These are phyloP conservation scores for Neonectria faginata DNA, from an alignment of 2,329 filamentous ascomycete species.

Conservation along the genomic window DNA sequence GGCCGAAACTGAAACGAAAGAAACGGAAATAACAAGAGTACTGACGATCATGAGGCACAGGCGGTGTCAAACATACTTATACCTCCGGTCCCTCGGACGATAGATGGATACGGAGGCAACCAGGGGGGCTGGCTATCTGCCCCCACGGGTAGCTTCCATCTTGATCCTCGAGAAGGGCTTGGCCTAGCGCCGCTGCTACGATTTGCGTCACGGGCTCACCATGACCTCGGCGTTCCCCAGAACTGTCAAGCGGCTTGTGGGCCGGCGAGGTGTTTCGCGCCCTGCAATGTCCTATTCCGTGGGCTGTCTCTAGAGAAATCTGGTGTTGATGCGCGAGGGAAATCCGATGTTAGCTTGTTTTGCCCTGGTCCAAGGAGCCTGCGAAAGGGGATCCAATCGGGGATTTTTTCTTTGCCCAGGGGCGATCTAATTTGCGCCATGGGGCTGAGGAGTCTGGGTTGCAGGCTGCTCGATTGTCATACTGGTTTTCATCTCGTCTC, in stretches of 20 bases:
- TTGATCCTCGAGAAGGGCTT: conserved; percentile 3
- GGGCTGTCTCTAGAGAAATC: conserved; percentile 2
- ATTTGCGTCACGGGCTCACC: conserved; percentile 6
- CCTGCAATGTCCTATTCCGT: conserved; percentile 21
- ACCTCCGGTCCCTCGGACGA: conserved; percentile 9
- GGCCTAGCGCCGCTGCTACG: not conserved
- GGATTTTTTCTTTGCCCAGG: not conserved
- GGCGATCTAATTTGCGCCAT: conserved; percentile 6
- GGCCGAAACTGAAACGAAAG: conserved; percentile 24
- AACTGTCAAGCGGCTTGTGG: conserved; percentile 12
- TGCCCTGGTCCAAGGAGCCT: not conserved
- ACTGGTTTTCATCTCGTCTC: conserved; percentile 25
- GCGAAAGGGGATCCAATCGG: conserved; percentile 11
- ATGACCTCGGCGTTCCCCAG: conserved; percentile 19
- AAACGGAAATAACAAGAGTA: conserved; percentile 9
- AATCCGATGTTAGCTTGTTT: not conserved
- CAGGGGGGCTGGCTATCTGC: conserved; percentile 8
- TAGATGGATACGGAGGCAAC: not conserved
- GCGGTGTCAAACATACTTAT: conserved; percentile 29
- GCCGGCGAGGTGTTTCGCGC: conserved; percentile 14
- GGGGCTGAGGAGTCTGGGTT: not conserved
- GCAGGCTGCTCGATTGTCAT: conserved; percentile 15
- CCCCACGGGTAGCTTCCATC: conserved; percentile 16
- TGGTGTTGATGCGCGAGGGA: conserved; percentile 4
- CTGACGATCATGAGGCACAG: conserved; percentile 17